phyloP scores from a whole-genome alignment of 805 yeast genomes.

The Starmerella asiatica region DNA sequence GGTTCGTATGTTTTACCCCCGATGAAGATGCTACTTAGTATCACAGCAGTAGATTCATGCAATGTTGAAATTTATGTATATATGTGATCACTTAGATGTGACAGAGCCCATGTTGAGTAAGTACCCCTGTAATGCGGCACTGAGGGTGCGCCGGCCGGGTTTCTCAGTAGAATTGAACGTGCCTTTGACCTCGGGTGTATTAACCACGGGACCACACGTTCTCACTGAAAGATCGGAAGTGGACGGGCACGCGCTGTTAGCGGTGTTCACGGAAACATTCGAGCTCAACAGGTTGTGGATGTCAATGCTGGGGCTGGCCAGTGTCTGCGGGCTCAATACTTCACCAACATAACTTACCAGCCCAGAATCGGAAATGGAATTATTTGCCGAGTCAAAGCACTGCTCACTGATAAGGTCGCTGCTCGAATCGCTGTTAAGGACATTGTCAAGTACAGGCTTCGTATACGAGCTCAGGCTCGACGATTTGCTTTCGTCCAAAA shows the following conservation, averaged over 20 bases:
- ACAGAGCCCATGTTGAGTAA: background rate
- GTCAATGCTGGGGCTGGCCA: too few relatives aligned
- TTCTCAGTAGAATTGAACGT: background rate
- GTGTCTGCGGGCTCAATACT: too few relatives aligned
- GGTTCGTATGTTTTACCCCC: too few relatives aligned
- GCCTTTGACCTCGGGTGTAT: background rate
- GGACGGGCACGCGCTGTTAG: background rate
- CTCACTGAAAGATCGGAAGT: background rate
- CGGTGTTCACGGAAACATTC: background rate
- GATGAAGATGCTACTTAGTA: too few relatives aligned
- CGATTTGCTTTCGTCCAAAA: background rate
- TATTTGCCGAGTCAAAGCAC: background rate
- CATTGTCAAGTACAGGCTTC: background rate
- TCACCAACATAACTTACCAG: background rate
- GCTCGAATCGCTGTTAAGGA: background rate
- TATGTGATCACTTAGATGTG: too few relatives aligned
- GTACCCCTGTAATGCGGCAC: background rate
- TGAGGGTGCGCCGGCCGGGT: background rate
- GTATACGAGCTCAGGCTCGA: background rate
- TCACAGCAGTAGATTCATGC: too few relatives aligned
- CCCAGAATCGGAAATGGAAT: background rate
- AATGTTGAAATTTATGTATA: too few relatives aligned
- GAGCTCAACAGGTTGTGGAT: too few relatives aligned
- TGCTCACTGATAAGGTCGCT: background rate
- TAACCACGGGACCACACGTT: background rate